phyloP scores from a whole-genome alignment of 23 red algal genomes.

The Pyropia haitanensis region DNA sequence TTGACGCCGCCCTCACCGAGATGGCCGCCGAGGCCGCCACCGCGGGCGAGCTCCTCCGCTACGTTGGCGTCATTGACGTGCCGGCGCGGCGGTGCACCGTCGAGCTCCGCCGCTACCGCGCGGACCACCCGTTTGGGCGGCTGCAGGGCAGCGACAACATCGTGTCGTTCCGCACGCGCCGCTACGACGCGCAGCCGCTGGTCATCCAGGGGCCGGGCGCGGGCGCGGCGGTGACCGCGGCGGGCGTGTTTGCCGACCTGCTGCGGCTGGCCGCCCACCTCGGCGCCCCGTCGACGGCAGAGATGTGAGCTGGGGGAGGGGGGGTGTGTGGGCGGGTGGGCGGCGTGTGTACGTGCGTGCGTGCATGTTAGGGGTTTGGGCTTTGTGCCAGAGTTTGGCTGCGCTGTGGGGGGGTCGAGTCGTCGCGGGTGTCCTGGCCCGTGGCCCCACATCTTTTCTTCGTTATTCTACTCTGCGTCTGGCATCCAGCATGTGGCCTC shows the following conservation, averaged over 20 bases:
- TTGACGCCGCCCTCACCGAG: slow-evolving; percentile 46
- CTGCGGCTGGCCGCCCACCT: slow-evolving; percentile 76
- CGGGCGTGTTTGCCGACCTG: slow-evolving; percentile 91
- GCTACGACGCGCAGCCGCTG: slow-evolving; percentile 92
- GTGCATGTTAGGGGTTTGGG: no score
- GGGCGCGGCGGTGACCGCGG: slow-evolving; percentile 88
- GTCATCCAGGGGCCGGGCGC: slow-evolving; percentile 91
- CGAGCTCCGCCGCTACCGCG: slow-evolving; percentile 63
- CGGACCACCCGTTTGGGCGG: slow-evolving; percentile 82
- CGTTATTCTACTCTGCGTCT: no score
- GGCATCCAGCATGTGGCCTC: no score
- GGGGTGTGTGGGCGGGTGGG: no score
- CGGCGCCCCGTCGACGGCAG: slow-evolving; percentile 62
- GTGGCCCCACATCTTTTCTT: no score
- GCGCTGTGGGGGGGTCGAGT: no score
- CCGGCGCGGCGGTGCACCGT: slow-evolving; percentile 46
- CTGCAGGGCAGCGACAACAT: slow-evolving; percentile 94
- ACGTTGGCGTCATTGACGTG: slow-evolving; percentile 84
- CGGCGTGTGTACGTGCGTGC: no score
- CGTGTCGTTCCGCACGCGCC: slow-evolving; percentile 77
- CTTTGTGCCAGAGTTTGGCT: no score
- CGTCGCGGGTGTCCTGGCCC: no score
- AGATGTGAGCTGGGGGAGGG: neutral
- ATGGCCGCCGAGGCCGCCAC: slow-evolving; percentile 66
- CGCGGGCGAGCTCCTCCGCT: slow-evolving; percentile 65